Evolutionary conservation across 257 asterid genomes (phyloP), one percentile per base, ranked within the genome.

Genomic region (Cruciata laevipes): DNA sequence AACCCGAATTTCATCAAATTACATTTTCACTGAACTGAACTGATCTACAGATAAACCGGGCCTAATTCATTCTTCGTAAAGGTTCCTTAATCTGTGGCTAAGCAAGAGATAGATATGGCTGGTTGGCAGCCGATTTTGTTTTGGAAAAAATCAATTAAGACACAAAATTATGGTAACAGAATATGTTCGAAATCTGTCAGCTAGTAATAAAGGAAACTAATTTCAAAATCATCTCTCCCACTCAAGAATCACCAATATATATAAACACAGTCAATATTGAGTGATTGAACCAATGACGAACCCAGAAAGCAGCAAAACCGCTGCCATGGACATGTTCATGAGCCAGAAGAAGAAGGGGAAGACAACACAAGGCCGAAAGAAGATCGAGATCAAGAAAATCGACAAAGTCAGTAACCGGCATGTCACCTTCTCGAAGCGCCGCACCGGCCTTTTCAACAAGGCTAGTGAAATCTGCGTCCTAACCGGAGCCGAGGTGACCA

Each of bases 391-490:
- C 40, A 60, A 60, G 42, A 60, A 60, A 49, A 87, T 87, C 71
- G 71, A 72, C 38, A 86, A 82, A 23, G 60, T 74, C 3, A 87
- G 83, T 61, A 87, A 84, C 77, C 30, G 87, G 0, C 89, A 87
- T 63, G 95, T 90, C 0, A 87, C 97, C 0, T 89, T 85, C 72
- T 89, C 95, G 0, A 87, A 89, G 21, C 85, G 95, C 0, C 86
- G 91, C 0, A 74, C 81, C 3, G 94, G 95, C 32, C 78, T 89
- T 0, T 89, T 89, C 84, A 89, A 89, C 23, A 85, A 90, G 56
- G 94, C 94, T 0, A 87, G 94, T 17, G 97, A 87, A 69, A 86
- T 90, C 2, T 90, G 94, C 76, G 79, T 86, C 0, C 66, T 90
- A 0, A 87, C 87, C 18, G 91, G 83, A 0, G 84, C 73, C 0